Conservation (phyloP, 192 early-diverging fungal genomes). For the Kickxella alabastrina region DNA sequence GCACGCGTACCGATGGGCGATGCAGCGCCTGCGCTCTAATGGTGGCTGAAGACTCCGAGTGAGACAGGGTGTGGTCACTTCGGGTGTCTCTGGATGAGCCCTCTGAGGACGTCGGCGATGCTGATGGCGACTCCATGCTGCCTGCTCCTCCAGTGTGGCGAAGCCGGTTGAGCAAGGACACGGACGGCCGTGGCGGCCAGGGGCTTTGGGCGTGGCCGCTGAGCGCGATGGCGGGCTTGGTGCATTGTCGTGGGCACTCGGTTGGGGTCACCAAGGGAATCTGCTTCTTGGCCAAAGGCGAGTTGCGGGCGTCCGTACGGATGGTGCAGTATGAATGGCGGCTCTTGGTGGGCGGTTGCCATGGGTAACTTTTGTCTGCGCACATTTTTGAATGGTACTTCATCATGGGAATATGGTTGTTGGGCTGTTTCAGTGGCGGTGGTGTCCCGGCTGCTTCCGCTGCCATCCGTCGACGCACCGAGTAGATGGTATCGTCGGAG, state of each 20-base stretch:
- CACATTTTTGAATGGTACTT: neutral
- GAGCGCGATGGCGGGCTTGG: neutral
- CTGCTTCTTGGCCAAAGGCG: too few species aligned
- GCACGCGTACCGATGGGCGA: conserved; percentile 11
- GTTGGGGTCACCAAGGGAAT: too few species aligned
- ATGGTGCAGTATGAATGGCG: neutral
- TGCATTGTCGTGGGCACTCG: too few species aligned
- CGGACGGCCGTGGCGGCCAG: conserved; percentile 19
- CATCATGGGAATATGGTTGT: too few species aligned
- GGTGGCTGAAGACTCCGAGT: conserved; percentile 27
- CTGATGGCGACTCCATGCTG: conserved; percentile 12
- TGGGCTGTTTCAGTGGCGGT: neutral
- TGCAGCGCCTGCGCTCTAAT: conserved; percentile 14
- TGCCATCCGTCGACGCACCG: neutral
- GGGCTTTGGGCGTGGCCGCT: neutral
- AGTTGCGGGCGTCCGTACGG: too few species aligned
- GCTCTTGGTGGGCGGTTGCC: neutral
- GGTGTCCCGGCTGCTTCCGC: neutral
- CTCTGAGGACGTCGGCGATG: conserved; percentile 41
- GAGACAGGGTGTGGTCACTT: conserved; percentile 40
- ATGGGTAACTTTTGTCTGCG: neutral
- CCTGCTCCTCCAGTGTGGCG: conserved; percentile 3
- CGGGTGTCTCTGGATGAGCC: conserved; percentile 31
- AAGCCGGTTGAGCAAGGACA: conserved; percentile 18
- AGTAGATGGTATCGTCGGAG: conserved; percentile 35